Base-by-base conservation (phyloP, 2,329 filamentous ascomycete genomes). In the Reticulascus tulasneorum region DNA sequence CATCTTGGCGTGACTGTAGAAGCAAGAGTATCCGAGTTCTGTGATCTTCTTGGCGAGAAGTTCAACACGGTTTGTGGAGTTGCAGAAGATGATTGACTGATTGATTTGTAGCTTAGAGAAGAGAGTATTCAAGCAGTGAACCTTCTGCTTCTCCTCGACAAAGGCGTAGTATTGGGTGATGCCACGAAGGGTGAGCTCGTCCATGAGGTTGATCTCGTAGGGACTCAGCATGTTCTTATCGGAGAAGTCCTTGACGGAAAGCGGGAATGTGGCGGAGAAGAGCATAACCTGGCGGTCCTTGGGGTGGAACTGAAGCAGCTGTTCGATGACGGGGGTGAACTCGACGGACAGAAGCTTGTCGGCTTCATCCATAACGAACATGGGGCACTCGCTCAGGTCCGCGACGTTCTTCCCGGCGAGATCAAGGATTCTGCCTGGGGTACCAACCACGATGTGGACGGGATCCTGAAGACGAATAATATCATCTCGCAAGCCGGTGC, bases 51-150 rank as follows among this genome's bases (percentile, higher is more conserved):
- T 98, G 33, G 93, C 93, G 18, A 98, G 78, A 35, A 98, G 75
- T 66, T 98, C 93, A 43, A 98, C 93, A 48, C 93, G 87, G 63
- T 97, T 97, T 35, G 93, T 98, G 25, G 93, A 98, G 67, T 98
- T 98, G 70, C 93, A 98, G 71, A 98, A 98, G 60, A 98, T 98
- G 69, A 98, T 98, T 45, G 94, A 98, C 71, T 98, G 93, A 68
- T 98, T 98, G 69, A 98, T 98, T 66, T 98, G 91, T 12, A 98
- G 80, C 66, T 96, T 95, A 51, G 90, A 96, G 73, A 98, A 98
- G 46, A 98, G 82, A 1, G 93, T 98, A 71, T 98, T 98, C 48
- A 98, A 70, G 62, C 93, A 98, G 68, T 98, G 94, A 15, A 98
- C 93, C 69, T 98, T 98, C 60, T 96, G 88, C 69, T 96, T 96